Conservation (phyloP, 176 grass and related monocot species). For the Miscanthus lutarioriparius region DNA sequence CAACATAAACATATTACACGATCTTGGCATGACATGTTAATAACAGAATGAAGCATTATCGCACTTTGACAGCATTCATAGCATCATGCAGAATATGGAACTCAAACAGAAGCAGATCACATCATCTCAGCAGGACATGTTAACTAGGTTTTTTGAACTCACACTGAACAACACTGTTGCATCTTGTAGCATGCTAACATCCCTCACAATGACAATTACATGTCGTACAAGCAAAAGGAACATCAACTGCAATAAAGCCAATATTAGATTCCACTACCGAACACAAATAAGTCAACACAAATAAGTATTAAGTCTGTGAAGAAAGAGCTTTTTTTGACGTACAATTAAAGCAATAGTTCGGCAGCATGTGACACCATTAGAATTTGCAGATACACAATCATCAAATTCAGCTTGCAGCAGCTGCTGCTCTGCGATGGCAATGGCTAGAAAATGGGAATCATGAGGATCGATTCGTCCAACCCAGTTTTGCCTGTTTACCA, state of each 20-base stretch:
- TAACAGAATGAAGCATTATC: not conserved
- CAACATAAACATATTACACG: not conserved
- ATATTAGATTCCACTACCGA: not conserved
- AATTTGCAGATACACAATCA: constrained; percentile 63
- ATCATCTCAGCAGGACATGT: constrained; percentile 6
- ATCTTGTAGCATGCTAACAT: constrained; percentile 82
- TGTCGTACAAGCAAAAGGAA: constrained; percentile 83
- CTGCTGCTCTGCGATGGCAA: constrained; percentile 91
- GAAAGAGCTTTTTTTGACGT: not conserved
- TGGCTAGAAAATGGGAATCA: constrained; percentile 86
- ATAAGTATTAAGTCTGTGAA: not conserved
- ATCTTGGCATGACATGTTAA: constrained; percentile 17
- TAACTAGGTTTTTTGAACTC: constrained; percentile 33
- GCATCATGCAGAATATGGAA: not conserved
- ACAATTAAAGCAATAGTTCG: constrained; percentile 81
- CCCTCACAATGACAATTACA: constrained; percentile 68
- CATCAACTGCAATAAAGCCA: constrained; percentile 63
- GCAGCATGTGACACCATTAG: constrained; percentile 64
- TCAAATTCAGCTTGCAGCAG: constrained; percentile 80
- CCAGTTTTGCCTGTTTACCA: constrained; percentile 70
- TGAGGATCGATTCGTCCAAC: constrained; percentile 64
- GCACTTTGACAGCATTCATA: not conserved
- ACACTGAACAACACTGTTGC: constrained; percentile 81
- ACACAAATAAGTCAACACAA: not conserved
- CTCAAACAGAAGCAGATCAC: not conserved